Evolutionary conservation across 2,329 filamentous ascomycete genomes (phyloP).

Genomic region (Amauroascus verrucosus): DNA sequence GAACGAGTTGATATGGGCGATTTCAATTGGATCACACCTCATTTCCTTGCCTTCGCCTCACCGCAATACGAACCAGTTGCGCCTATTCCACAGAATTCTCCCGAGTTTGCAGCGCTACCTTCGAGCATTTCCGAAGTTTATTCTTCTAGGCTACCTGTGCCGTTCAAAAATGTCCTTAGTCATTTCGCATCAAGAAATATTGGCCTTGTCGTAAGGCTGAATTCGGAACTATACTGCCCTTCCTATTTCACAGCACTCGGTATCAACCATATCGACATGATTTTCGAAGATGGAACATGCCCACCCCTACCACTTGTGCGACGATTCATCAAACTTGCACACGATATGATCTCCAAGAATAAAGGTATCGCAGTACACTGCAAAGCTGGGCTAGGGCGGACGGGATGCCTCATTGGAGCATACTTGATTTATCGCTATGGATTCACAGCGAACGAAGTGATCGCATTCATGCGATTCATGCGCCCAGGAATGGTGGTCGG

Average conservation of each 20-base stretch:
- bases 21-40: slow-evolving; percentile 97
- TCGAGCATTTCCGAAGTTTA: slow-evolving; percentile 64
- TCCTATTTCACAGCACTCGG: slow-evolving; percentile 95
- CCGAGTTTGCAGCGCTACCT: slow-evolving; percentile 64
- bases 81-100: slow-evolving; percentile 61
- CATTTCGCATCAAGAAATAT: slow-evolving; percentile 85
- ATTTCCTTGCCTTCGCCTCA: slow-evolving; percentile 93
- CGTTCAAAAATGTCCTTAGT: slow-evolving; percentile 90
- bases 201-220: slow-evolving; percentile 85
- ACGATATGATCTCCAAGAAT: slow-evolving; percentile 87
- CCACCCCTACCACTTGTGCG: slow-evolving; percentile 79
- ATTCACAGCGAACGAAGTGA: slow-evolving; percentile 94
- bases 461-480: slow-evolving; percentile 99
- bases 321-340: slow-evolving; percentile 88
- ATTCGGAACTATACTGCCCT: slow-evolving; percentile 90
- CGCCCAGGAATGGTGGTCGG: slow-evolving; percentile 97
- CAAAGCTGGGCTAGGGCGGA: slow-evolving; percentile 92
- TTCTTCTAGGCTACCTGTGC: slow-evolving; percentile 59
- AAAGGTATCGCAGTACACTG: slow-evolving; percentile 96
- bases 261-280: slow-evolving; percentile 97
- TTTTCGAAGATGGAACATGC: slow-evolving; percentile 97
- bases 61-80: slow-evolving; percentile 72
- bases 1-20: slow-evolving; percentile 96
- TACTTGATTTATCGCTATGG: slow-evolving; percentile 96
- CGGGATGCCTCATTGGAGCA: slow-evolving; percentile 90